These are phyloP conservation scores for Patellifolia procumbens DNA, from an alignment of 179 eudicot genomes.

Conservation along the genomic window DNA sequence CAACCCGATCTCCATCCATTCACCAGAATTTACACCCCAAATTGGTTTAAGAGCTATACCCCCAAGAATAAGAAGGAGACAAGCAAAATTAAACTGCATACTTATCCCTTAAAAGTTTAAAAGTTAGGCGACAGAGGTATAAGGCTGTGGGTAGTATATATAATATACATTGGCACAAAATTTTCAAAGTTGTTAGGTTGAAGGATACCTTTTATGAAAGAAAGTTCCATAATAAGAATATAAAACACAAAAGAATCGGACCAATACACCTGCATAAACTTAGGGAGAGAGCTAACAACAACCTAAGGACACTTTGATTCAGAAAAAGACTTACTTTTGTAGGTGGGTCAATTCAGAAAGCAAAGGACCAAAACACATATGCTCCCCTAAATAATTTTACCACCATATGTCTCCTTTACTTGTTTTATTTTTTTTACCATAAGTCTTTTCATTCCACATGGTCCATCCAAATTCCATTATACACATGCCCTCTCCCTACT, in stretches of 20 bases:
- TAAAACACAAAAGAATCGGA: constrained; percentile 9
- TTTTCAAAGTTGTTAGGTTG: constrained; percentile 18
- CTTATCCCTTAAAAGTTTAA: no score
- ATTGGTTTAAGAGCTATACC: no score
- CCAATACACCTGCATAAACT: constrained; percentile 13
- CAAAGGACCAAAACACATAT: constrained; percentile 33
- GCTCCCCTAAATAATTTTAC: constrained; percentile 23
- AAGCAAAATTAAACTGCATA: not conserved
- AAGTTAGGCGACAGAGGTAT: constrained; percentile 4
- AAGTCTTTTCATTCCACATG: constrained; percentile 22
- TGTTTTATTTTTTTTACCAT: not conserved
- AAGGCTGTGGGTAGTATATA: constrained; percentile 17
- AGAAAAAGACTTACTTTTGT: constrained; percentile 7
- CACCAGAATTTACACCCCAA: no score
- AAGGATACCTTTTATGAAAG: constrained; percentile 20
- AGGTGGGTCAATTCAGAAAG: constrained; percentile 30
- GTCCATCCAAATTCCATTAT: constrained; percentile 21
- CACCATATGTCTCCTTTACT: not conserved
- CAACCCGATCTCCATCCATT: no score
- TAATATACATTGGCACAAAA: constrained; percentile 6
- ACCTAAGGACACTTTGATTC: constrained; percentile 9
- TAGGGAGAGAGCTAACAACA: not conserved
- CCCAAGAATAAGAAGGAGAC: not conserved
- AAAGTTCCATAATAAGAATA: constrained; percentile 8
- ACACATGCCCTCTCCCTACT: not conserved